Base-by-base conservation (phyloP, 306 rosid genomes). In the Fragaria ananassa region DNA sequence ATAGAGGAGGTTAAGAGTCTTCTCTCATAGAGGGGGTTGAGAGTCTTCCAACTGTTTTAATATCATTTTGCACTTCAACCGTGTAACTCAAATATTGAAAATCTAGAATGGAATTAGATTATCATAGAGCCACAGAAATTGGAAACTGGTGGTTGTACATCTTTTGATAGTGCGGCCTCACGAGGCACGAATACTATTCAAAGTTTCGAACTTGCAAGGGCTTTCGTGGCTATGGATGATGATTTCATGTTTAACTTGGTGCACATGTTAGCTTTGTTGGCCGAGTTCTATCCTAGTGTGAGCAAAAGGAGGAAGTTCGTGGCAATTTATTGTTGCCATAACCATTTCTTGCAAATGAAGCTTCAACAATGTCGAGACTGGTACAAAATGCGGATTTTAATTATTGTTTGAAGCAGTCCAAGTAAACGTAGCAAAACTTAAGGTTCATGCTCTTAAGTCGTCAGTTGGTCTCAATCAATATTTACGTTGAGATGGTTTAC, bases 401-500 rank as follows among this genome's bases (percentile, higher is more conserved):
- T 21, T 56, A 3, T 56, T 21, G 31, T 8, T 56, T 57, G 60
- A 62, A 13, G 10, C 3, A 41, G 10, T 41, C 10, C 45, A 41
- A 37, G 42, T 23, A 61, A 62, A 46, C 3, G 17, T 46, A 13
- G 15, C 18, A 27, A 5, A 23, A 25, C 15, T 60, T 1, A 21
- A 4, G 21, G 25, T 27, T 23, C 34, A 27, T 17, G 6, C 44
- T 17, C 11, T 27, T 4, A 56, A 56, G 64, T 76, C 49, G 13
- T n/a, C 51, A 76, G 83, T 80, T 81, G 77, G 86, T 85, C 86
- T 45, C 41, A 74, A 47, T 68, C 79, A 73, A 74, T 76, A 54
- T 49, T 13, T 46, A 78, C 58, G 21, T 25, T 31, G 74, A 58
- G 90, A 89, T 80, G 10, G 81, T 75, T 66, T 74, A 89, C 91